Percentiles rank a stretch among this genome's conserved stretches.
phyloP scores from a whole-genome alignment of 306 rosid species.

The Trifolium fragiferum region DNA sequence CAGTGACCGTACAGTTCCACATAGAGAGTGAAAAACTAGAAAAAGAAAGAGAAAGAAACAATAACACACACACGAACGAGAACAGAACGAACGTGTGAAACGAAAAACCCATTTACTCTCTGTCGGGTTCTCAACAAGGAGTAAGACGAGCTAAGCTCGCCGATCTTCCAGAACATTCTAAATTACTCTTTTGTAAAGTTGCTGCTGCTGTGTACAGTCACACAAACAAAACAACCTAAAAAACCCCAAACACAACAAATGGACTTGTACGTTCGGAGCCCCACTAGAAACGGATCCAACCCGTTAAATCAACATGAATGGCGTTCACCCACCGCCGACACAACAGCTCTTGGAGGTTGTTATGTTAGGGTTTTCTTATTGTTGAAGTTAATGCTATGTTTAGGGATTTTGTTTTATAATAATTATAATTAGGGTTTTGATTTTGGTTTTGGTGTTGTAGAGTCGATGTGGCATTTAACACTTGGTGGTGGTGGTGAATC shows the following conservation, averaged over 20 bases:
- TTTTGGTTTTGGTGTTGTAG: constrained; percentile 51
- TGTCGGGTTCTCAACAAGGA: constrained; percentile 35
- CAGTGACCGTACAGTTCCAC: constrained; percentile 16
- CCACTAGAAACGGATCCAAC: constrained; percentile 65
- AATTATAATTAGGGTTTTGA: constrained; percentile 40
- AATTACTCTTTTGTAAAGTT: constrained; percentile 32
- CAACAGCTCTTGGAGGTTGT: constrained; percentile 70
- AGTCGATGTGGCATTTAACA: constrained; percentile 83
- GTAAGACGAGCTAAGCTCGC: constrained; percentile 42
- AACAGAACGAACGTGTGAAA: constrained; percentile 15
- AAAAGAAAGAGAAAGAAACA: background rate
- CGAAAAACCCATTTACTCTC: constrained; percentile 31
- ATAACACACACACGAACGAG: constrained; percentile 4
- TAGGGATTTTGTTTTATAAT: constrained; percentile 37
- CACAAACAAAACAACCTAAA: background rate
- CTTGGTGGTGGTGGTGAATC: constrained; percentile 57
- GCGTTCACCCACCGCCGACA: constrained; percentile 57
- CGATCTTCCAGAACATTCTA: constrained; percentile 53
- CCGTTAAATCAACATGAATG: constrained; percentile 65
- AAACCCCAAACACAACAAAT: constrained; percentile 33
- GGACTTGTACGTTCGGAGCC: constrained; percentile 74
- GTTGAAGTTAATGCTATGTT: constrained; percentile 31
- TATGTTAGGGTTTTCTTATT: constrained; percentile 55
- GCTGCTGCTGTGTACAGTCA: constrained; percentile 27
- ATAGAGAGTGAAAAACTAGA: background rate